A percentile compares a stretch with the other conserved stretches of the same genome.
Conservation (phyloP, 768 basidiomycete genomes). For the Termitomyces sp. region DNA sequence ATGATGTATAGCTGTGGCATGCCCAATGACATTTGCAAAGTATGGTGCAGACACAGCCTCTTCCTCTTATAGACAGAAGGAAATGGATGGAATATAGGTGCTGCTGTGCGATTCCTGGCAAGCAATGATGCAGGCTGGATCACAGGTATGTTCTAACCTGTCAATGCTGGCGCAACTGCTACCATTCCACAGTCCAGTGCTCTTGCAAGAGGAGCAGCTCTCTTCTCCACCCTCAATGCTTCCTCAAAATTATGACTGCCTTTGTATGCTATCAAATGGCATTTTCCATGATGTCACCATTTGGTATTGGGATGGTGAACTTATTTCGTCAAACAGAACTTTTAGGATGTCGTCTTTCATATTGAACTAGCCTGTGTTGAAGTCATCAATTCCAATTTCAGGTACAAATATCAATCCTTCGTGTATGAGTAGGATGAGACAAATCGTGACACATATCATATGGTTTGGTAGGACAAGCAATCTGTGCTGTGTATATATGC, state of each 20-base stretch:
- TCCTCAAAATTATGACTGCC: constrained; percentile 1
- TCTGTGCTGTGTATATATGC: no score
- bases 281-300: neutral
- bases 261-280: neutral
- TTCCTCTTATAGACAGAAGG: constrained; percentile 39
- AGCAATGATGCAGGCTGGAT: constrained; percentile 43
- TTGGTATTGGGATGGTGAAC: neutral
- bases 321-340: no score
- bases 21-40: constrained; percentile 31
- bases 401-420: no score
- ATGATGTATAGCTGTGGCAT: constrained; percentile 37
- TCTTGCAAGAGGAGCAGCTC: constrained; percentile 1
- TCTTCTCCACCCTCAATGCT: constrained; percentile 1
- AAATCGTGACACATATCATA: no score
- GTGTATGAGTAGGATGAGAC: no score
- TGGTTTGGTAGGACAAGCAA: no score
- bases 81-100: constrained; percentile 40
- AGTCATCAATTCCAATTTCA: no score
- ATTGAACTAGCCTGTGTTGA: no score
- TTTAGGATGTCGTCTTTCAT: no score
- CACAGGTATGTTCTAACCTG: constrained; percentile 35
- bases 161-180: constrained; percentile 39
- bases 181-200: constrained; percentile 17
- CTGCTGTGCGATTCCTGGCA: constrained; percentile 36
- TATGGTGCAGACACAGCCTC: constrained; percentile 31